Base-by-base conservation (phyloP, 805 yeast species). In the Starmera dryadoides region DNA sequence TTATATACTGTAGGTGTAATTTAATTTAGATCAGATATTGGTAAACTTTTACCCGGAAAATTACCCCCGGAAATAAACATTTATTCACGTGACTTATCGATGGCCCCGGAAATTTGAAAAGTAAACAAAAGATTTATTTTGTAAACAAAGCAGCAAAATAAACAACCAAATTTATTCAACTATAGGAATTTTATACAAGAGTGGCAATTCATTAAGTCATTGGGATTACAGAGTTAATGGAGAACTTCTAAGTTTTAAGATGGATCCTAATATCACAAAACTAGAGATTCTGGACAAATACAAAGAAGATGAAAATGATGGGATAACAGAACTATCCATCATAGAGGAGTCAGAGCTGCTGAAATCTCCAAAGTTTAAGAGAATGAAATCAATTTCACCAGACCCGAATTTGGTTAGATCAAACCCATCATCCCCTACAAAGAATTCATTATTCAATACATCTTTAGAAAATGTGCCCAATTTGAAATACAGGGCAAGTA, bases 321-420 rank as follows among this genome's bases (percentile, higher is more conserved):
- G 19, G 9, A 38, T 45, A 2, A 46, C 30, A 12, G 56, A 54
- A 36, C 37, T 53, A 10, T 51, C 59, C 1, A 28, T 42, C 10
- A 45, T 54, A 6, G 56, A 51, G 18, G 59, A 54, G 28, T 37
- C 44, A 0, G 56, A 50, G 29, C 52, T 54, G 31, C 48, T 53
- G 17, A 48, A 42, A 12, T 54, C 59, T 2, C 59, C 59, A 2
- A 43, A 40, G 35, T 54, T 54, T 31, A 54, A 46, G 31, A 43
- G 51, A 12, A 39, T 54, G 7, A 55, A 49, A 34, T 49, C 53
- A 2, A 47, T 53, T 1, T 48, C 55, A 6, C 51, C 53, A 14
- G 23, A 21, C 6, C 49, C 50, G 8, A n/a, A n/a, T n/a, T n/a
- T n/a, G n/a, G n/a, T n/a, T n/a, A 47, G 49, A n/a, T 49, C 55